Base-by-base conservation (phyloP, 2,329 filamentous ascomycete genomes). In the Fusarium newnesense region DNA sequence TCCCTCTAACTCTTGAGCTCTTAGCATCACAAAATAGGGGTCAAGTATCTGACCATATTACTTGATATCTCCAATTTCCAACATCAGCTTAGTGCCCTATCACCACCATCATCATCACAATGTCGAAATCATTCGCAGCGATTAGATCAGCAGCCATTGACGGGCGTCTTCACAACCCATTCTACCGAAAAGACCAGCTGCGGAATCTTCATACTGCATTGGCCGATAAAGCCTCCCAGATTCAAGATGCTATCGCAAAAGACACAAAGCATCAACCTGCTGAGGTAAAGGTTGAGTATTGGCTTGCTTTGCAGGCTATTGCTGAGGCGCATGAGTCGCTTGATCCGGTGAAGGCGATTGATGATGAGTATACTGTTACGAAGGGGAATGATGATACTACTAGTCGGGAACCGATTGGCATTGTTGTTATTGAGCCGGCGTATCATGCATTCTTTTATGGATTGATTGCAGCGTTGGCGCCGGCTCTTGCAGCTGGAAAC, bases 251-350 rank as follows among this genome's bases (percentile, higher is more conserved):
- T 9, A 76, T 76, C 37, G 24, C 63, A 15, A 74, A 70, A 7
- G 75, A 76, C 49, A 72, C 75, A 1, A 68, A 34, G 10, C 46
- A 73, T 15, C 66, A 63, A 4, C 30, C 63, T 34, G 70, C 67
- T 7, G 75, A 76, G 42, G 60, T 76, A 4, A 73, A 76, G 13
- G 64, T 67, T 21, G 75, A 76, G 49, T 76, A 74, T 36, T 76
- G 66, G 61, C 74, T 76, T 36, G 70, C 74, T 8, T 7, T 76
- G 5, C 70, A 76, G 8, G 60, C 53, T 7, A 71, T 76, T 11
- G 58, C 62, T 2, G 62, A 74, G 13, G 72, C 72, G 1, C 74
- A 72, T 24, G 56, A 40, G 0, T 37, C 70, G 4, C 67, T 76
- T 16, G 50, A 75, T 28, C 73, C 75, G 3, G 39, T 63, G 0